Evolutionary conservation across 2,329 filamentous ascomycete genomes (phyloP).

Genomic region (Kalmusia sp.): DNA sequence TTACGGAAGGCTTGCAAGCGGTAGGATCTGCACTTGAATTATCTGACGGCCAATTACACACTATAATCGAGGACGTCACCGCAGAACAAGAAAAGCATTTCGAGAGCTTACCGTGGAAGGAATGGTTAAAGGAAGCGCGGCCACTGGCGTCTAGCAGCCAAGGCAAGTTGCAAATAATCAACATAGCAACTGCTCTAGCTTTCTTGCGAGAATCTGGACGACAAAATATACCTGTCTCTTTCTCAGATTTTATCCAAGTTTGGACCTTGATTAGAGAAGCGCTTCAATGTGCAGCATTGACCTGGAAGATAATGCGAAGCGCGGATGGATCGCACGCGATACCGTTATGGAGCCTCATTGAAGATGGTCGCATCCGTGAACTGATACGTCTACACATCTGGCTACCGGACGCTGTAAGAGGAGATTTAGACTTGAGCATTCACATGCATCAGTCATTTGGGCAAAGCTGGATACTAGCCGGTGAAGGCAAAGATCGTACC

Average conservation of each 20-base stretch:
- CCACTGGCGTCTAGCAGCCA: background rate
- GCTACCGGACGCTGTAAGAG: constrained; percentile 31
- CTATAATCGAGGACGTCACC: background rate
- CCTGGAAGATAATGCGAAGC: constrained; percentile 15
- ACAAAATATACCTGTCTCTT: background rate
- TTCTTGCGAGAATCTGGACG: constrained; percentile 7
- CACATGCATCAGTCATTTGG: constrained; percentile 47
- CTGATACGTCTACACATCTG: constrained; percentile 47
- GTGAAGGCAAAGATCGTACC: constrained; percentile 39
- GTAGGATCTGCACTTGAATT: background rate
- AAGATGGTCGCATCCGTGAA: constrained; percentile 43
- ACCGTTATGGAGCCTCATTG: constrained; percentile 44
- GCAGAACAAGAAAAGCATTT: background rate
- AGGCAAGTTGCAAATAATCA: background rate
- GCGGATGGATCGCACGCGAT: constrained; percentile 47
- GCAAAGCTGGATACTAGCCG: constrained; percentile 48
- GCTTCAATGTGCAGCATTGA: constrained; percentile 3
- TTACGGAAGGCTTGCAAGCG: background rate
- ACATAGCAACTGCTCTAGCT: constrained; percentile 6
- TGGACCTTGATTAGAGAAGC: constrained; percentile 2
- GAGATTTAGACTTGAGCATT: constrained; percentile 29
- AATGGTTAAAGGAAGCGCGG: background rate
- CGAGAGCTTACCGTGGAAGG: background rate
- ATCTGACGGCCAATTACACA: background rate
- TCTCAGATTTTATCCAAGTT: background rate